These are phyloP conservation scores for Aegilops speltoides DNA, from an alignment of 176 grass and related monocot genomes.

Conservation along the genomic window DNA sequence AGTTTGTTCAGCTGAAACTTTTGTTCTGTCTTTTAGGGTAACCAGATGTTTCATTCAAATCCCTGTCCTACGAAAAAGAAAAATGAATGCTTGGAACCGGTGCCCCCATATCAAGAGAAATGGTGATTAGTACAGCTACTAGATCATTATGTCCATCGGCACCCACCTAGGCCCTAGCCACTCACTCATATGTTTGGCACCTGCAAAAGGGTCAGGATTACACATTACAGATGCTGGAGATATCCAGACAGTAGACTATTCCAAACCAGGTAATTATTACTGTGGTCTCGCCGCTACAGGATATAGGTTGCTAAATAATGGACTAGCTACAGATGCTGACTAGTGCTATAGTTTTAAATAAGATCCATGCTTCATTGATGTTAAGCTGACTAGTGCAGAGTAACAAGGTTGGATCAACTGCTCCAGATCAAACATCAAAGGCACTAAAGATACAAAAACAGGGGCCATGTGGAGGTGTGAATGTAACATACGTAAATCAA, in stretches of 20 bases:
- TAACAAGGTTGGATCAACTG: no score
- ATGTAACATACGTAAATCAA: no score
- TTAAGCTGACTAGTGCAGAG: no score
- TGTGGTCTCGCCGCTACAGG: no score
- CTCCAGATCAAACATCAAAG: no score
- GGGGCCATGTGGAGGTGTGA: no score
- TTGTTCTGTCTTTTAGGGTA: not conserved
- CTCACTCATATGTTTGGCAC: not conserved
- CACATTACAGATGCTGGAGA: not conserved
- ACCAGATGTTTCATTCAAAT: not conserved
- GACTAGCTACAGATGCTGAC: no score
- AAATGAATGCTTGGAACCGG: no score
- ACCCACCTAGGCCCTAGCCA: not conserved
- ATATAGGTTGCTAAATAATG: no score
- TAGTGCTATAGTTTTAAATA: no score
- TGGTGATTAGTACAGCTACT: not conserved
- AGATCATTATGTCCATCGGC: not conserved
- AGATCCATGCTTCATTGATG: no score
- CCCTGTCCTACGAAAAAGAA: not conserved
- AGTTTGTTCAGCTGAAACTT: not conserved
- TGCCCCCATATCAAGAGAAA: not conserved
- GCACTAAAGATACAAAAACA: no score
- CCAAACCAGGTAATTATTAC: not conserved
- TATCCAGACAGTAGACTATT: not conserved
- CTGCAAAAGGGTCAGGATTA: not conserved